Conservation (phyloP, 2,329 filamentous ascomycete genomes). For the Fusarium sp. region DNA sequence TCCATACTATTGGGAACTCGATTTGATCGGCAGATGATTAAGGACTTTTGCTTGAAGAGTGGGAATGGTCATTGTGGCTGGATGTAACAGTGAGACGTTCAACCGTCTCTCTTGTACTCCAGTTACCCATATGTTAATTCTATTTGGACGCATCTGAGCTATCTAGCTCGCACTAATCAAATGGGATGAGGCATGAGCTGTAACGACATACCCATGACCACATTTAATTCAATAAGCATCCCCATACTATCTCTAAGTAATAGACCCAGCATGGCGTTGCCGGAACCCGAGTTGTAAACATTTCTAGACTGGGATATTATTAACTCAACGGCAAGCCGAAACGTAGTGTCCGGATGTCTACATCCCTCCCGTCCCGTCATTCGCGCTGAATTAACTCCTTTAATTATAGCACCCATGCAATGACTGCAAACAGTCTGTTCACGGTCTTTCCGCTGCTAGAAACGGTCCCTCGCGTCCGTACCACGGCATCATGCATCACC, state of each 20-base stretch:
- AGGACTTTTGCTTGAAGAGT: constrained; percentile 15
- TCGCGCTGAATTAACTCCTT: constrained; percentile 1
- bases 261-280: constrained; percentile 5
- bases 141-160: not conserved
- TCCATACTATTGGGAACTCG: constrained; percentile 5
- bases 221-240: not conserved
- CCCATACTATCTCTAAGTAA: not conserved
- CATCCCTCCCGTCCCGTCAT: constrained; percentile 4
- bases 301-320: constrained; percentile 7
- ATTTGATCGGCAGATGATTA: not conserved
- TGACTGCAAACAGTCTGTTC: not conserved
- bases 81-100: constrained; percentile 35
- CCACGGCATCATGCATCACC: constrained; percentile 40
- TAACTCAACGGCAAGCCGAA: constrained; percentile 35
- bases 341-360: constrained; percentile 24
- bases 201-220: constrained; percentile 8
- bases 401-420: constrained; percentile 20
- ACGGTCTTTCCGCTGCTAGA: constrained; percentile 9
- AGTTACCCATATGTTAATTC: not conserved
- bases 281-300: constrained; percentile 3
- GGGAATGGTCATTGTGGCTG: constrained; percentile 1
- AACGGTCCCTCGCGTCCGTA: constrained; percentile 21
- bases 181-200: constrained; percentile 17
- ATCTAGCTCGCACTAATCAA: not conserved
- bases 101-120: constrained; percentile 12